A percentile compares a stretch with the other conserved stretches of the same genome.
Evolutionary conservation across 1,284 basidiomycete genomes (phyloP).

Genomic region (Malassezia caprae): DNA sequence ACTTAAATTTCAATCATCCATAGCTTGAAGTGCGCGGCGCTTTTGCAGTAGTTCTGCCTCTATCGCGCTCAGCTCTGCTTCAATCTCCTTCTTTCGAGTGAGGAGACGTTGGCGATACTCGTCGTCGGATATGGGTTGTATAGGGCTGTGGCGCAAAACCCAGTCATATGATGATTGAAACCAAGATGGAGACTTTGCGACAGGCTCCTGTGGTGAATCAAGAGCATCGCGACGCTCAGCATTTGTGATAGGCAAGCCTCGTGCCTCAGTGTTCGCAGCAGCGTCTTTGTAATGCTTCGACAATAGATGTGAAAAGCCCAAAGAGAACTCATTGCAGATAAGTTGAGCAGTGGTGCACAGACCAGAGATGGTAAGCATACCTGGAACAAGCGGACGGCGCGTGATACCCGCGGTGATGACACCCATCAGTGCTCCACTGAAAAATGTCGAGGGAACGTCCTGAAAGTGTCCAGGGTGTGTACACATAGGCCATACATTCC

Average conservation of each 20-base stretch:
- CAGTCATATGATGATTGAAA: not conserved
- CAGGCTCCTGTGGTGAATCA: not conserved
- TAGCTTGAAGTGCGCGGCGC: not conserved
- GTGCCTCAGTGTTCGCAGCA: not conserved
- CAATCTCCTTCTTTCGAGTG: constrained; percentile 1
- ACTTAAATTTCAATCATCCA: not conserved
- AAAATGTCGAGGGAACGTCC: not conserved
- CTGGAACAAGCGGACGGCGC: constrained; percentile 3
- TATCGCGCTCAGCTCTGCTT: constrained; percentile 2
- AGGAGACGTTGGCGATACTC: constrained; percentile 9
- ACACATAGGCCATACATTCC: not conserved
- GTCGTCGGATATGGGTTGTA: constrained; percentile 5
- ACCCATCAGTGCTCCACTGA: constrained; percentile 7
- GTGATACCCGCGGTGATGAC: not conserved
- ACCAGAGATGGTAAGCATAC: constrained; percentile 6
- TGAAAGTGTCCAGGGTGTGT: not conserved
- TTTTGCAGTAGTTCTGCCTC: constrained; percentile 7
- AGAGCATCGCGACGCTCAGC: not conserved
- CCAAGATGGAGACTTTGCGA: not conserved
- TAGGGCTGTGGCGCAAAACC: not conserved
- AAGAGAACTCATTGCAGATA: not conserved
- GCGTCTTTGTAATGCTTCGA: not conserved
- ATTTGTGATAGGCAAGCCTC: not conserved
- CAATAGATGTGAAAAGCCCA: not conserved
- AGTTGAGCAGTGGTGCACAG: constrained; percentile 4